A percentile compares a stretch with the other conserved stretches of the same genome.
Evolutionary conservation across 352 stramenopile species (phyloP).

Genomic region (Aphanomyces stellatus): DNA sequence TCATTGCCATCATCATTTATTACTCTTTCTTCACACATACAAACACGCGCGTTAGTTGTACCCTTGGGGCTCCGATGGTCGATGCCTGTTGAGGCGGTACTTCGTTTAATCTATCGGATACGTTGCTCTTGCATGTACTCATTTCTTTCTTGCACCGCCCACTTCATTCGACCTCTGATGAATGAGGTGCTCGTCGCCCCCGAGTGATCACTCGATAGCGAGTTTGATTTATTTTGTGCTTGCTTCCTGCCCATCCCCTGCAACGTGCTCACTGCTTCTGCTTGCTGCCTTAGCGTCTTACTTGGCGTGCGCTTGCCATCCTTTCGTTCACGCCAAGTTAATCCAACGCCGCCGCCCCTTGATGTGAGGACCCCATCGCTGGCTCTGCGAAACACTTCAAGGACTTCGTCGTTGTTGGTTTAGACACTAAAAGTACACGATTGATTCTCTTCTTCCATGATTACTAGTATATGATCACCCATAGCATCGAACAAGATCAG

Average conservation of each 20-base stretch:
- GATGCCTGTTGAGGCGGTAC: neutral
- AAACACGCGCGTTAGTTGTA: neutral
- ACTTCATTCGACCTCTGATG: too few species aligned
- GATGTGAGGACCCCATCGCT: neutral
- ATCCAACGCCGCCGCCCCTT: too few species aligned
- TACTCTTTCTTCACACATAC: neutral
- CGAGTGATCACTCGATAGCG: too few species aligned
- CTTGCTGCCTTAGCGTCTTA: neutral
- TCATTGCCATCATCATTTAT: neutral
- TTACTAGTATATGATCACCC: conserved; percentile 32
- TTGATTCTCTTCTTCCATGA: neutral
- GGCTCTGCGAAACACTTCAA: neutral
- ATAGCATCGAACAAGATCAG: conserved; percentile 88
- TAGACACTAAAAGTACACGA: neutral
- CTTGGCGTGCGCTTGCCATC: neutral
- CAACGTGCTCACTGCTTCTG: too few species aligned
- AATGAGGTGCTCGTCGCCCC: too few species aligned
- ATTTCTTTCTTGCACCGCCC: too few species aligned
- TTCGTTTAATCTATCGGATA: neutral
- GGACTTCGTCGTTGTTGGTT: neutral
- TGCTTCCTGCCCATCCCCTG: too few species aligned
- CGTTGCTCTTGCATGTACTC: too few species aligned
- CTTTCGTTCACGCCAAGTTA: neutral
- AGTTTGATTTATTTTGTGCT: too few species aligned
- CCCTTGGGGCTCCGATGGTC: neutral